Conservation (phyloP, 2,329 filamentous ascomycete genomes). For the Xylariaceae sp. region DNA sequence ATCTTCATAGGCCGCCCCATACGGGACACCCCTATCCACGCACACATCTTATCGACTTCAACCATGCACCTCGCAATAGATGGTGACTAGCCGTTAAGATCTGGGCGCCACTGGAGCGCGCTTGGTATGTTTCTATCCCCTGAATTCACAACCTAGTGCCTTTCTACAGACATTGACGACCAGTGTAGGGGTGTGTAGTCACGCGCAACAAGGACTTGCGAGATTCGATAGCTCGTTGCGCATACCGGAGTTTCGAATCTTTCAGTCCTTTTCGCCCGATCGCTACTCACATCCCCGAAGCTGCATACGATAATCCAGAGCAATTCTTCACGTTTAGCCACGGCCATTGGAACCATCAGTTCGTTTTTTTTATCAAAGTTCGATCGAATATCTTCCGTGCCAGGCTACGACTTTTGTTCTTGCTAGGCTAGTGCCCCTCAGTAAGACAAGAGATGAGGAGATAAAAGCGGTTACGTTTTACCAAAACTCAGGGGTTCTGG, state of each 20-base stretch:
- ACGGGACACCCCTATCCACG: no score
- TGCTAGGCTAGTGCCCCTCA: constrained; percentile 1
- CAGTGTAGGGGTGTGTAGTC: constrained; percentile 3
- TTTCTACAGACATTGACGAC: no score
- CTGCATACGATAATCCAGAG: constrained; percentile 3
- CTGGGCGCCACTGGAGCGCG: constrained; percentile 2
- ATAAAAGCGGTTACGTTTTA: constrained; percentile 2
- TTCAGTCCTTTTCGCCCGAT: constrained; percentile 3
- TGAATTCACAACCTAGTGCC: no score
- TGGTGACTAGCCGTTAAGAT: no score
- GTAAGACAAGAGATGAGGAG: constrained; percentile 2
- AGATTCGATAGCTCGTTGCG: constrained; percentile 1
- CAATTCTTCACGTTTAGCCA: constrained; percentile 1
- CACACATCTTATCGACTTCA: no score
- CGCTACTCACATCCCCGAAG: constrained; percentile 1
- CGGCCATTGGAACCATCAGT: neutral
- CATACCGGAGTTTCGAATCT: constrained; percentile 4
- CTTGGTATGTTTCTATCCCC: neutral
- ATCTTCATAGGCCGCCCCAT: no score
- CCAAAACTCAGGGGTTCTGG: constrained; percentile 2
- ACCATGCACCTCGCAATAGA: no score
- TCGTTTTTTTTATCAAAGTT: constrained; percentile 1
- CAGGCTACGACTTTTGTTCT: constrained; percentile 2
- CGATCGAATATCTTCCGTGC: constrained; percentile 3
- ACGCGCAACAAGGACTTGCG: constrained; percentile 3